Evolutionary conservation across 768 basidiomycete genomes (phyloP).

Genomic region (Collybia sp.): DNA sequence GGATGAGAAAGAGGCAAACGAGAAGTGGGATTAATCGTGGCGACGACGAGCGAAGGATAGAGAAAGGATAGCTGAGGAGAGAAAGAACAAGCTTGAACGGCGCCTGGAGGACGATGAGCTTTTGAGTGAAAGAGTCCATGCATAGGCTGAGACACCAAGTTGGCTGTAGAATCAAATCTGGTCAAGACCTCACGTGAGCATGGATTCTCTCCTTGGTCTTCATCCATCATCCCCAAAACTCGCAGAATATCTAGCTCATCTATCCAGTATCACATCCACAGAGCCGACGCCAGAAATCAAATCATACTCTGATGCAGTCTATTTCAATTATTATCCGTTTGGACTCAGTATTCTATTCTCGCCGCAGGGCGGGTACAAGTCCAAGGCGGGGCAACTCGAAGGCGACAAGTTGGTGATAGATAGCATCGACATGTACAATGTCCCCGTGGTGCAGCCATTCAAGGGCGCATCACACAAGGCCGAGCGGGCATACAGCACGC

Average conservation of each 20-base stretch:
- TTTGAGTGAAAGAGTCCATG: neutral
- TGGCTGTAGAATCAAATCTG: too few relatives aligned
- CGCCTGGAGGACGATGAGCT: conserved; percentile 9
- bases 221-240: conserved; percentile 44
- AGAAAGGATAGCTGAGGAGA: conserved; percentile 10
- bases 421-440: conserved; percentile 82
- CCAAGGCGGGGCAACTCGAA: conserved; percentile 39
- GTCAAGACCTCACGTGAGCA: conserved; percentile 6
- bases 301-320: conserved; percentile 77
- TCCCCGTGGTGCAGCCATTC: conserved; percentile 26
- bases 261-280: conserved; percentile 21
- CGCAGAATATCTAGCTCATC: conserved; percentile 32
- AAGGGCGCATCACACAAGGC: conserved; percentile 35
- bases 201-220: conserved; percentile 38
- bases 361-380: conserved; percentile 63
- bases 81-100: conserved; percentile 6
- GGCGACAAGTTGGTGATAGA: conserved; percentile 53
- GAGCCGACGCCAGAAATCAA: conserved; percentile 56
- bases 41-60: conserved; percentile 25
- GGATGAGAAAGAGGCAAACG: conserved; percentile 58
- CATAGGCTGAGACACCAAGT: too few relatives aligned
- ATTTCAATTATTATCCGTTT: conserved; percentile 77
- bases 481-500: conserved; percentile 53
- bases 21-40: conserved; percentile 60
- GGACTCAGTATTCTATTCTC: conserved; percentile 81